A percentile compares a stretch with the other conserved stretches of the same genome.
phyloP scores from a whole-genome alignment of 2,329 filamentous ascomycete species.

The Talaromyces atroroseus region DNA sequence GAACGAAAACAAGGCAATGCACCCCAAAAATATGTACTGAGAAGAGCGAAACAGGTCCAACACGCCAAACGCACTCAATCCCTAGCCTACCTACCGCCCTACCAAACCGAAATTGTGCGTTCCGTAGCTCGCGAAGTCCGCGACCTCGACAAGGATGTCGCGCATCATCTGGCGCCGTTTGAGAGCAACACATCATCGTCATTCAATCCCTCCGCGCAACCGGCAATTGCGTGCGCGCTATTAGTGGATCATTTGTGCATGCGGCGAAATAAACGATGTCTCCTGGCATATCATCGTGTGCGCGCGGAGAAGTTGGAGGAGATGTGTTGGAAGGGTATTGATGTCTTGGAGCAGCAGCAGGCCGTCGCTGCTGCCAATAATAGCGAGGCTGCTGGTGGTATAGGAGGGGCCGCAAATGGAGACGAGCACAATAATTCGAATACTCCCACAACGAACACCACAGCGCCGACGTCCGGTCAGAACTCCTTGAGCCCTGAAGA shows the following conservation, averaged over 20 bases:
- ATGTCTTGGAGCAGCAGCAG: constrained; percentile 62
- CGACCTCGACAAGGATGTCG: constrained; percentile 82
- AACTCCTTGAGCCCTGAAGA: constrained; percentile 91
- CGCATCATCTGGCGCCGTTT: constrained; percentile 72
- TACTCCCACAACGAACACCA: background rate
- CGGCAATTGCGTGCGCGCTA: constrained; percentile 77
- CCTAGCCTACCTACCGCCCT: constrained; percentile 78
- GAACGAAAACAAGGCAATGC: background rate
- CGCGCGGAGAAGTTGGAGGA: constrained; percentile 88
- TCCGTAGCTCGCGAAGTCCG: constrained; percentile 84
- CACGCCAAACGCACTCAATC: constrained; percentile 93
- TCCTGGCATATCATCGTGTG: constrained; percentile 88
- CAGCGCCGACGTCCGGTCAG: constrained; percentile 37
- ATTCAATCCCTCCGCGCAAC: constrained; percentile 79
- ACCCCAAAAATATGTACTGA: background rate
- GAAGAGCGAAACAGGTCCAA: constrained; percentile 60
- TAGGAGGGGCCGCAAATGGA: background rate
- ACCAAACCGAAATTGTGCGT: constrained; percentile 87
- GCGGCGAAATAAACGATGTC: constrained; percentile 90
- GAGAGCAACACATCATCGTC: constrained; percentile 51
- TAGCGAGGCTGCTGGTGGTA: background rate
- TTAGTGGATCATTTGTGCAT: constrained; percentile 93
- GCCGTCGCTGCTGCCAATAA: background rate
- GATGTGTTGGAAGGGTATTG: constrained; percentile 84
- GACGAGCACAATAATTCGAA: constrained; percentile 2